Base-by-base conservation (phyloP, 345 rosid species). In the Salix viminalis region DNA sequence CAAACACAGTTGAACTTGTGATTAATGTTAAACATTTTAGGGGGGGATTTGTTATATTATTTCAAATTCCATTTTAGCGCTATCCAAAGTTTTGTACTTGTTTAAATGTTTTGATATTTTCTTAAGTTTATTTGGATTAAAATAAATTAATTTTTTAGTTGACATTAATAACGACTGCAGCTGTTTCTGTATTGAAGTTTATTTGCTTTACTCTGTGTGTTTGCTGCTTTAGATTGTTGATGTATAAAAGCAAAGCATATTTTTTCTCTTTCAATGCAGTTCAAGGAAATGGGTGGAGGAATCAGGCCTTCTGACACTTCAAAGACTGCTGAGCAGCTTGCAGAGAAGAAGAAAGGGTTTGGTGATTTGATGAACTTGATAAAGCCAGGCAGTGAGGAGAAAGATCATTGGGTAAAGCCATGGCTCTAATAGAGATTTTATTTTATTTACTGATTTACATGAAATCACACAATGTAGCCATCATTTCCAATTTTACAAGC, bases 231-330 rank as follows among this genome's bases (percentile, higher is more conserved):
- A 16, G 67, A 21, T 54, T 64, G 66, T 24, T 39, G 39, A 36
- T 28, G 28, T 66, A 12, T 58, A 24, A 10, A n/a, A 9, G 1
- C 23, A 14, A 58, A 58, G 28, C 26, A 23, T 58, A 65, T 32
- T 37, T 19, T 54, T 56, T 24, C 54, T 71, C 54, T 61, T 60
- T 32, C 70, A 56, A 69, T 80, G 77, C 87, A 96, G 99, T 74
- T 92, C 72, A 94, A 96, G 92, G 98, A 96, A 87, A 94, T 96
- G 90, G 97, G 92, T 80, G 95, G 90, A 81, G 85, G 91, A 74
- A 87, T 75, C 76, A 88, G 84, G 85, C 88, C 97, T 76, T 77
- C 91, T 80, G 90, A 85, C 73, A 60, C 87, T 50, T 75, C 72
- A 18, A 92, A 85, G 83, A 73, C 84, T 44, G 77, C 82, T 79